Evolutionary conservation across 2,329 filamentous ascomycete genomes (phyloP).

Genomic region (Aureobasidium sp.): DNA sequence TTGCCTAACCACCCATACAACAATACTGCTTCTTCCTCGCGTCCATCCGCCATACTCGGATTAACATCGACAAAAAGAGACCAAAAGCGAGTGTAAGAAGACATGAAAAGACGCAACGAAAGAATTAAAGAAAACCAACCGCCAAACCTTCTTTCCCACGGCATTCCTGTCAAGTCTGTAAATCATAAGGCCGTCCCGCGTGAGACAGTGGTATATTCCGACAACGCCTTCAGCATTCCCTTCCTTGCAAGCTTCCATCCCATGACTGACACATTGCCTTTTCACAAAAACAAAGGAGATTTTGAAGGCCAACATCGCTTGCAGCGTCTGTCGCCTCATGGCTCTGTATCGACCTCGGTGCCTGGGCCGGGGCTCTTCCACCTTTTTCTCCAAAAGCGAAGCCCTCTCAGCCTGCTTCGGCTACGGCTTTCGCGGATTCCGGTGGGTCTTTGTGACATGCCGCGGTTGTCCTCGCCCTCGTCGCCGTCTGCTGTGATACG

Average conservation of each 20-base stretch:
- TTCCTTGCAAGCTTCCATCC: not conserved
- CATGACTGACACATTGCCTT: not conserved
- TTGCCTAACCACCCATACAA: not conserved
- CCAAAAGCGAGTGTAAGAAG: conserved; percentile 1
- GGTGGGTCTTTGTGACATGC: not conserved
- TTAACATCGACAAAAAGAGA: not conserved
- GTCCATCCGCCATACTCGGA: not conserved
- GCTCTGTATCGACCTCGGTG: conserved; percentile 2
- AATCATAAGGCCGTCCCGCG: conserved; percentile 15
- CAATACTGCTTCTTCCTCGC: not conserved
- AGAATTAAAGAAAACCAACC: not conserved
- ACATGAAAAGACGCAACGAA: not conserved
- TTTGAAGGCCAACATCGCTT: not conserved
- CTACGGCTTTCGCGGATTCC: conserved; percentile 25
- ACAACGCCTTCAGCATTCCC: conserved; percentile 3
- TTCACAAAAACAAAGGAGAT: conserved; percentile 9
- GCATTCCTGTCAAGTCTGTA: not conserved
- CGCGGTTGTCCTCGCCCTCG: not conserved
- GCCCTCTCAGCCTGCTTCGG: conserved; percentile 28
- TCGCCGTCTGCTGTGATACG: not conserved
- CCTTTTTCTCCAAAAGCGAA: conserved; percentile 32
- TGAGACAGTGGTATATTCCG: conserved; percentile 13
- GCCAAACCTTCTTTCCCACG: not conserved
- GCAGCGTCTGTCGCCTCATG: not conserved
- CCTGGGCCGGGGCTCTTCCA: conserved; percentile 12